Conservation (phyloP, 768 basidiomycete genomes). For the Phanerodontia chrysosporium region DNA sequence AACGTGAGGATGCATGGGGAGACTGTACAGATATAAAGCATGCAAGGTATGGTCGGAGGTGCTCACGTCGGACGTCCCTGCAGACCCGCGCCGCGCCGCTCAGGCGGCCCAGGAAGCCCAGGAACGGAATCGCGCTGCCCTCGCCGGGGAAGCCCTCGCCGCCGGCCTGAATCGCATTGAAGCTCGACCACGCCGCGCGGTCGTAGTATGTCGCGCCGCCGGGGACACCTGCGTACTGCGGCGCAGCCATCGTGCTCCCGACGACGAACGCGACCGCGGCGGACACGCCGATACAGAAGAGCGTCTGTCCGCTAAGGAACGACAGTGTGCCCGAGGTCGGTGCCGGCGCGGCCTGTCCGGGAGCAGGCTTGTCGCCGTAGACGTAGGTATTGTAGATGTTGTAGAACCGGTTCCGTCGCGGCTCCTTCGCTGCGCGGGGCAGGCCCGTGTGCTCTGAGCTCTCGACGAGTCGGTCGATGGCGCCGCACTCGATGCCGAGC, state of each 20-base stretch:
- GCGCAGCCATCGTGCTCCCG: constrained; percentile 49
- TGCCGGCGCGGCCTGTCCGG: constrained; percentile 3
- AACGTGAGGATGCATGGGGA: too few species aligned
- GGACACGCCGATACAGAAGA: constrained; percentile 59
- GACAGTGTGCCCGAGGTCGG: constrained; percentile 16
- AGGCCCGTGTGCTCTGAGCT: constrained; percentile 34
- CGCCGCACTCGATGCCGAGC: constrained; percentile 69
- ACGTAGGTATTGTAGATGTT: constrained; percentile 82
- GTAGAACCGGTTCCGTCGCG: constrained; percentile 53
- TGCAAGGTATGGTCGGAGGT: neutral
- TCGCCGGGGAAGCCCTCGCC: constrained; percentile 67
- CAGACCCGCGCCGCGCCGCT: constrained; percentile 74
- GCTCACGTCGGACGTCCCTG: constrained; percentile 72
- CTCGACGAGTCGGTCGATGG: constrained; percentile 70
- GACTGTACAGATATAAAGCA: neutral
- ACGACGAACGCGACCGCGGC: constrained; percentile 58
- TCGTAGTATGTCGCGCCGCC: constrained; percentile 75
- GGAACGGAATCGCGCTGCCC: constrained; percentile 48
- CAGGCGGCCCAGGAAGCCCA: constrained; percentile 67
- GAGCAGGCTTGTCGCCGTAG: constrained; percentile 35
- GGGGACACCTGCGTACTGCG: constrained; percentile 47
- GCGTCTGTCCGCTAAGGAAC: constrained; percentile 38
- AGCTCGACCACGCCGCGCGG: constrained; percentile 73
- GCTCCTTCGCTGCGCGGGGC: constrained; percentile 23
- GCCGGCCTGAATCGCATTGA: constrained; percentile 64